Conservation (phyloP, 148 eudicot species). For the Rhododendron henanense region DNA sequence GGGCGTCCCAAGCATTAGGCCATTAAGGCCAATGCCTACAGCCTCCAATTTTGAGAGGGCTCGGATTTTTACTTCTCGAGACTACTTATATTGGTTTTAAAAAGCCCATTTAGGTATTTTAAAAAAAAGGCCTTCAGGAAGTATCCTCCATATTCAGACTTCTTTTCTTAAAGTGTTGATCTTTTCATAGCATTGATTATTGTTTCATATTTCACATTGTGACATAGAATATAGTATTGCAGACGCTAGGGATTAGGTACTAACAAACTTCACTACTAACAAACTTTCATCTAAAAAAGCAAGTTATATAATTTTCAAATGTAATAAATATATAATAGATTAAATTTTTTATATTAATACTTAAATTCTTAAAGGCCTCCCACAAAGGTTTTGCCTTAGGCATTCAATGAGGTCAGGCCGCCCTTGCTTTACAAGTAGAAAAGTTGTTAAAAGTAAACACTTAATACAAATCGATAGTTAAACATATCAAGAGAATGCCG, state of each 20-base stretch:
- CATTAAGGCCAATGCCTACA: background rate
- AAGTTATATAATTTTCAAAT: background rate
- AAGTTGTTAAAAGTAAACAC: background rate
- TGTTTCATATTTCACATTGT: background rate
- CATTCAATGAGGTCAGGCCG: background rate
- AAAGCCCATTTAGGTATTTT: background rate
- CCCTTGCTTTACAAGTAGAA: background rate
- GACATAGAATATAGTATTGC: background rate
- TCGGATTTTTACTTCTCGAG: background rate
- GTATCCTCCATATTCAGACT: background rate
- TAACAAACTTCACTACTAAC: background rate
- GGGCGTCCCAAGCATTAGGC: background rate
- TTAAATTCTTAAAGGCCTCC: background rate
- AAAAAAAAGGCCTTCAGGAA: background rate
- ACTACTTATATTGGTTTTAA: background rate
- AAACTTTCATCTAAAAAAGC: background rate
- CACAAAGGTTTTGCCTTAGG: background rate
- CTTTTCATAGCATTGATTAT: background rate
- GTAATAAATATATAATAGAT: background rate
- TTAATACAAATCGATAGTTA: background rate
- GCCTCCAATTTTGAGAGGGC: background rate
- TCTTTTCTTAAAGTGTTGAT: background rate
- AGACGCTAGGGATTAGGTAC: background rate
- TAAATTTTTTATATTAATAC: background rate
- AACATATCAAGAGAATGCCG: background rate